phyloP scores from a whole-genome alignment of 768 basidiomycete genomes.

The Mycena latifolia region DNA sequence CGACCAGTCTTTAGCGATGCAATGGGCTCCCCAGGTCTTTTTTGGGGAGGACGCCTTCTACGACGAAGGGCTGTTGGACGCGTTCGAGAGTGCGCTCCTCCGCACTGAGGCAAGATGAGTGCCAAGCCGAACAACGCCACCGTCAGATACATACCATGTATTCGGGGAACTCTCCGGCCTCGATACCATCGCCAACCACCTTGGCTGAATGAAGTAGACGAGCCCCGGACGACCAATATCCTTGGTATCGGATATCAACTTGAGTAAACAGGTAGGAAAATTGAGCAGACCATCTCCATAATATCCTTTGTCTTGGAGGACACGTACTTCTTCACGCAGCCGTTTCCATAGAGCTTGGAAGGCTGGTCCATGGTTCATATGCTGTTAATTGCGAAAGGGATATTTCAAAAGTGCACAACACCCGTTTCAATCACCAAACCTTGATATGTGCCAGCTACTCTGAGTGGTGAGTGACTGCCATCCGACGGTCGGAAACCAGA shows the following conservation, averaged over 20 bases:
- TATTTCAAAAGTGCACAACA: neutral
- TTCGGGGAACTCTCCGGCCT: slow-evolving; percentile 76
- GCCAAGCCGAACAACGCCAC: neutral
- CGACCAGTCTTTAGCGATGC: slow-evolving; percentile 70
- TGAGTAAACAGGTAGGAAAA: neutral
- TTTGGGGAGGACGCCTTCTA: slow-evolving; percentile 42
- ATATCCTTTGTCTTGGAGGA: slow-evolving; percentile 81
- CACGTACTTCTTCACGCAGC: slow-evolving; percentile 73
- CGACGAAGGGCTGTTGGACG: slow-evolving; percentile 65
- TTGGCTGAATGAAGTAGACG: slow-evolving; percentile 75
- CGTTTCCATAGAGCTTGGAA: slow-evolving; percentile 84
- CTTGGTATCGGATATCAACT: slow-evolving; percentile 48
- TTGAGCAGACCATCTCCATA: slow-evolving; percentile 78
- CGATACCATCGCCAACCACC: slow-evolving; percentile 63
- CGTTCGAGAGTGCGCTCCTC: slow-evolving; percentile 77
- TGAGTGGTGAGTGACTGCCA: slow-evolving; percentile 24
- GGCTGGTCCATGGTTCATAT: slow-evolving; percentile 83
- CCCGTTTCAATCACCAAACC: slow-evolving; percentile 49
- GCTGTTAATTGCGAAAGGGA: slow-evolving; percentile 54
- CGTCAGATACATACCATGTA: slow-evolving; percentile 70
- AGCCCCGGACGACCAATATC: slow-evolving; percentile 86
- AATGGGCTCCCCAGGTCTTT: slow-evolving; percentile 50
- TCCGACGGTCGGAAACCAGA: slow-evolving; percentile 1
- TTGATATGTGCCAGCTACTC: slow-evolving; percentile 84
- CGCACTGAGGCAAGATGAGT: slow-evolving; percentile 64